A percentile compares a stretch with the other conserved stretches of the same genome.
These are phyloP conservation scores for Fomitiporia mediterranea DNA, from an alignment of 1,284 basidiomycete species.

Conservation along the genomic window DNA sequence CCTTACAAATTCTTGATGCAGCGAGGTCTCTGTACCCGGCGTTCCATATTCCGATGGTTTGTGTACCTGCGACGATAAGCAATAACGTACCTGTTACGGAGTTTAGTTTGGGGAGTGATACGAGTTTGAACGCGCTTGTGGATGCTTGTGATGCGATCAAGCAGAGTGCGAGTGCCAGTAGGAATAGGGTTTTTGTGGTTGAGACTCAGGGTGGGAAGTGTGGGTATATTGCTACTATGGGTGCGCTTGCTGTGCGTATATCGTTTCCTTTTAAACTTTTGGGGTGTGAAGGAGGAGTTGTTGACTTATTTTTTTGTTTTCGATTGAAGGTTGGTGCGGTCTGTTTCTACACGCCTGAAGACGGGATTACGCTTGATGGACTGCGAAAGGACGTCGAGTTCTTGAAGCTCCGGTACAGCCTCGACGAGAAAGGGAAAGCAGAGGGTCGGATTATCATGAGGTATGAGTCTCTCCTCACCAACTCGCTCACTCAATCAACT, in stretches of 20 bases:
- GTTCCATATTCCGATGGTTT: constrained; percentile 91
- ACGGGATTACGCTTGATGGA: constrained; percentile 79
- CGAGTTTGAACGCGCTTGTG: constrained; percentile 94
- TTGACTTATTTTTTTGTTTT: too few species aligned
- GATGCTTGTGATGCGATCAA: constrained; percentile 98
- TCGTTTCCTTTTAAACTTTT: background rate
- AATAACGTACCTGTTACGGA: constrained; percentile 99
- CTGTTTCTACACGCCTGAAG: constrained; percentile 92
- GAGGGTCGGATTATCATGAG: constrained; percentile 92
- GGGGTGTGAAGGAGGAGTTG: too few species aligned
- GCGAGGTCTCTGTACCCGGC: constrained; percentile 81
- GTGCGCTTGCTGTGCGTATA: constrained; percentile 78
- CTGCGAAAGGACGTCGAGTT: constrained; percentile 86
- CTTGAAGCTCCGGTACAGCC: constrained; percentile 79
- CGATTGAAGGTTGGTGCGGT: constrained; percentile 82
- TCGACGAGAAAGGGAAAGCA: constrained; percentile 86
- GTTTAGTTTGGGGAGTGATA: constrained; percentile 93
- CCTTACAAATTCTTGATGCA: constrained; percentile 76
- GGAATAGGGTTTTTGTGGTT: constrained; percentile 95
- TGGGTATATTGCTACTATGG: constrained; percentile 94
- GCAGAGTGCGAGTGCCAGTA: constrained; percentile 92
- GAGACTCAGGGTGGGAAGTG: constrained; percentile 97
- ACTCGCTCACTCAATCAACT: background rate
- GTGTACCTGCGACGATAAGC: constrained; percentile 92
- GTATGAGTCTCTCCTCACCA: constrained; percentile 36